Conservation (phyloP, 768 basidiomycete species). For the Leccinum ochraceum region DNA sequence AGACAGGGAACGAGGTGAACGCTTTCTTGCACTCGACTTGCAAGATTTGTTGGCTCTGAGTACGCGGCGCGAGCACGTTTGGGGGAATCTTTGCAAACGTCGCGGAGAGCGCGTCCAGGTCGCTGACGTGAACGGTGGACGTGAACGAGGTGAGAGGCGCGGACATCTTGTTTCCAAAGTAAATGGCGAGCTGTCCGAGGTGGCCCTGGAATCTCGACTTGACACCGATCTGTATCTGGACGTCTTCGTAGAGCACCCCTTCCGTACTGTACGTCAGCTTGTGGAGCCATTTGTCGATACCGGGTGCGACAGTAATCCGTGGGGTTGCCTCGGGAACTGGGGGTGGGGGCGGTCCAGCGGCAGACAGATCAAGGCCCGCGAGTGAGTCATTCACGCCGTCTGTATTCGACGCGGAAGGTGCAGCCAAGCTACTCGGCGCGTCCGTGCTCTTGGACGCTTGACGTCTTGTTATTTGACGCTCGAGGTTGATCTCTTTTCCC, state of each 20-base stretch:
- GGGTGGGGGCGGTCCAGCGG: slow-evolving; percentile 22
- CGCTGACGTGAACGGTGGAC: slow-evolving; percentile 70
- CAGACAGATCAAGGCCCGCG: slow-evolving; percentile 76
- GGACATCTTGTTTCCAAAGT: slow-evolving; percentile 94
- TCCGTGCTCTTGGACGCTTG: slow-evolving; percentile 42
- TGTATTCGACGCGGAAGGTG: slow-evolving; percentile 37
- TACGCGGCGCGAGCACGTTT: slow-evolving; percentile 75
- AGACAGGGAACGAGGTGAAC: slow-evolving; percentile 74
- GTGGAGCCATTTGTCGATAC: slow-evolving; percentile 87
- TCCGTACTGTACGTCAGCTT: slow-evolving; percentile 78
- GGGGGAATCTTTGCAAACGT: slow-evolving; percentile 92
- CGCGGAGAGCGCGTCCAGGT: slow-evolving; percentile 75
- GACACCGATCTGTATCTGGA: slow-evolving; percentile 92
- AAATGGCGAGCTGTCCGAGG: slow-evolving; percentile 90
- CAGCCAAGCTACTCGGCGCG: slow-evolving; percentile 38
- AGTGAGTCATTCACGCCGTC: slow-evolving; percentile 72
- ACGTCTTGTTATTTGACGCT: slow-evolving; percentile 62
- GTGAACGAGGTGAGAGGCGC: slow-evolving; percentile 91
- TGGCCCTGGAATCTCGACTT: slow-evolving; percentile 97
- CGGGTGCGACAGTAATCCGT: slow-evolving; percentile 63
- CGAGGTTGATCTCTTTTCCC: slow-evolving; percentile 88
- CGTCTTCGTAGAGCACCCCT: slow-evolving; percentile 94
- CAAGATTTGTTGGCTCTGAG: slow-evolving; percentile 90
- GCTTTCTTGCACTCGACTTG: slow-evolving; percentile 94
- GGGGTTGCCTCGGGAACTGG: slow-evolving; percentile 35